Evolutionary conservation across 352 stramenopile genomes (phyloP), one percentile per base, ranked within the genome.

Genomic region (Salisapilia sapeloensis): DNA sequence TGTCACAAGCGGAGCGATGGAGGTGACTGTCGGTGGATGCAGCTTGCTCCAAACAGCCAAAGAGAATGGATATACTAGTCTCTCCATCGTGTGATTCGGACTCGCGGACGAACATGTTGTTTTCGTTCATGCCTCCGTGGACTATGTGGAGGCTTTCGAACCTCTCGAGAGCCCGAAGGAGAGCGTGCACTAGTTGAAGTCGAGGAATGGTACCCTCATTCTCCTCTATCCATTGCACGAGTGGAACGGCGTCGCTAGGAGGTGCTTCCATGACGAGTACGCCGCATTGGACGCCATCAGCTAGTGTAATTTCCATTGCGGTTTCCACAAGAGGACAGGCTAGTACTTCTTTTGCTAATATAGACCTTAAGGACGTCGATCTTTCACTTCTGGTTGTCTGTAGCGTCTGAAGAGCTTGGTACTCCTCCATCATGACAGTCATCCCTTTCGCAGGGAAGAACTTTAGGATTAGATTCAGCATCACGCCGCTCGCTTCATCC

Each of bases 101-200:
- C n/a, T n/a, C n/a, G n/a, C n/a, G 56, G 0, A 63, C 36, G 11
- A 59, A 40, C 2, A 79, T 29, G 0, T 40, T 62, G 6, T 70
- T 46, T 14, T 61, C 48, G 20, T 69, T 42, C 1, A 82, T 31
- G 4, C 46, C 47, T 14, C 66, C 62, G 26, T 82, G 66, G 21
- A 82, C 59, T 27, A 74, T 56, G 8, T 58, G 46, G 25, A 38
- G 49, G 1, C 45, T 35, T 19, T 82, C 63, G 1, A 82, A 56
- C 35, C 53, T 52, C 9, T 55, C 44, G 6, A 82, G 9, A 0
- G 56, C 56, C 4, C 42, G 44, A 2, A 65, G 41, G 2, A 79
- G 39, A 4, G 48, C 38, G 24, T 43, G 44, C 4, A 82, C 40
- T 26, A 59, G 53, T 14, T 62, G 45, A 0, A 51, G 26, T 35